Conservation (phyloP, 2,329 filamentous ascomycete species). For the Fusarium sp. region DNA sequence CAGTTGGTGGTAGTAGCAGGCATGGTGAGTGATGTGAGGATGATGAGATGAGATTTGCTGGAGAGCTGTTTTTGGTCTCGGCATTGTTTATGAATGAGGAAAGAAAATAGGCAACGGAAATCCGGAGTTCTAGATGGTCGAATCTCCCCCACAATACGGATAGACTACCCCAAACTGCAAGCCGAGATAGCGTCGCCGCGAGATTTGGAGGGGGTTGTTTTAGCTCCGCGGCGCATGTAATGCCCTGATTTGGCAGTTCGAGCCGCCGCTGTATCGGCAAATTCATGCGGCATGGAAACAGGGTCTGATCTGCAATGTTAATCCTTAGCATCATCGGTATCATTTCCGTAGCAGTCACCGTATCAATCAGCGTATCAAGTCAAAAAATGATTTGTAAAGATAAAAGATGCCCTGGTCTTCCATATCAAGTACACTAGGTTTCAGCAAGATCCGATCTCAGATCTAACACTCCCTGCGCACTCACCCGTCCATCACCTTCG, state of each 20-base stretch:
- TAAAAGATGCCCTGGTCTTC: slow-evolving; percentile 1
- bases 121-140: background rate
- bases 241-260: background rate
- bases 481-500: background rate
- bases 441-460: background rate
- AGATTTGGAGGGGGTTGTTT: background rate
- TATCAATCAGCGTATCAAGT: background rate
- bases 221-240: background rate
- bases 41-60: background rate
- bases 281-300: background rate
- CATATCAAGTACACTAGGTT: background rate
- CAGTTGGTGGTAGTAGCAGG: slow-evolving; percentile 21
- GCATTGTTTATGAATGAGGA: background rate
- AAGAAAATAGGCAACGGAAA: background rate
- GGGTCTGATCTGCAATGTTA: background rate
- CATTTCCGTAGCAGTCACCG: background rate
- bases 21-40: slow-evolving; percentile 11
- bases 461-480: background rate
- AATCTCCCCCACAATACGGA: background rate
- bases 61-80: background rate
- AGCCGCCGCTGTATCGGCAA: background rate
- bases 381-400: background rate
- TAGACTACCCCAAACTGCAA: background rate
- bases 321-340: background rate
- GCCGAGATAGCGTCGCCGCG: background rate